Conservation (phyloP, 2,329 filamentous ascomycete genomes). For the Cladorrhinum sp. region DNA sequence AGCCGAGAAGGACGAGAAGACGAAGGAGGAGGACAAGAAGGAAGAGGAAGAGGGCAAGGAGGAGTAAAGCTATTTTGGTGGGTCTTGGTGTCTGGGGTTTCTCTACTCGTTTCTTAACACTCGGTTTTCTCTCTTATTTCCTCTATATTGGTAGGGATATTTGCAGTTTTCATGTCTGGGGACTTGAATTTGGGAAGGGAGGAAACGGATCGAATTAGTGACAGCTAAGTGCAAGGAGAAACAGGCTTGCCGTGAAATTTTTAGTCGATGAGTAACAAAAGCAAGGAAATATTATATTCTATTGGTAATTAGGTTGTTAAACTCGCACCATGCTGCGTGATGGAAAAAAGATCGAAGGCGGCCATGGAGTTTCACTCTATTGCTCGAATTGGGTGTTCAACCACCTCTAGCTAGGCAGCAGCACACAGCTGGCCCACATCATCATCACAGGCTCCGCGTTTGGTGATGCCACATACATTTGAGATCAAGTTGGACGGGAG, state of each 20-base stretch:
- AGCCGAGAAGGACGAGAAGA: slow-evolving; percentile 26
- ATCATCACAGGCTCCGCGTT: no score
- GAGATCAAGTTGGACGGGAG: no score
- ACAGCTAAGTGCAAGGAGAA: slow-evolving; percentile 8
- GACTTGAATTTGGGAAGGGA: background rate
- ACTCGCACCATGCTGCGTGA: no score
- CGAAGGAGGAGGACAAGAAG: slow-evolving; percentile 32
- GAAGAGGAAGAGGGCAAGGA: slow-evolving; percentile 33
- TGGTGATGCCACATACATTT: no score
- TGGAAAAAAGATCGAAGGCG: no score
- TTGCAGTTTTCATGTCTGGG: background rate
- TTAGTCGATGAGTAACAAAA: background rate
- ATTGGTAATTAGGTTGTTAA: background rate
- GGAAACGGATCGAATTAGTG: background rate
- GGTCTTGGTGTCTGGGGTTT: background rate
- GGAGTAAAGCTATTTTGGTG: slow-evolving; percentile 27
- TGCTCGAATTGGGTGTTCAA: no score
- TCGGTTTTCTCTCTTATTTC: background rate
- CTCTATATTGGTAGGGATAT: background rate
- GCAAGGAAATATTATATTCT: background rate
- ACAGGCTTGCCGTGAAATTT: background rate
- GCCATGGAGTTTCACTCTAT: no score
- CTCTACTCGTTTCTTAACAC: background rate
- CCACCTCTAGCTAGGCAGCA: no score
- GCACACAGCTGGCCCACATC: no score